phyloP scores from a whole-genome alignment of 2,329 filamentous ascomycete genomes.

The Fusarium piperis region DNA sequence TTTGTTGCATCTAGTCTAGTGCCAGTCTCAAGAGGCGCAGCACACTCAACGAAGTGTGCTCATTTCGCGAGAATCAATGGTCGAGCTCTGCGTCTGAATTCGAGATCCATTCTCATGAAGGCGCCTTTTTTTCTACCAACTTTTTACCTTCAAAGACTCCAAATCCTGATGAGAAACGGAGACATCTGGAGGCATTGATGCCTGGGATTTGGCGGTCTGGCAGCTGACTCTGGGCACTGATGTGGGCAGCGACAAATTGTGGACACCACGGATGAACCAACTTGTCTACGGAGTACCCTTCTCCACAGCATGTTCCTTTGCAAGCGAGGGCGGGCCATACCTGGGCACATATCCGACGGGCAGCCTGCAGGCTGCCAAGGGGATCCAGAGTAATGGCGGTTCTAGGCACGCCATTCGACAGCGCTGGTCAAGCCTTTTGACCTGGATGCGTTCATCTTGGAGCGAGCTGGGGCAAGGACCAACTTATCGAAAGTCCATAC shows the following conservation, averaged over 20 bases:
- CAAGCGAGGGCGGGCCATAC: background rate
- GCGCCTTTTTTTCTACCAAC: background rate
- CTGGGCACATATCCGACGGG: background rate
- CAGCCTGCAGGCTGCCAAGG: background rate
- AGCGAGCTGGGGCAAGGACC: background rate
- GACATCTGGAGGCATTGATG: background rate
- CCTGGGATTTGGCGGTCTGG: background rate
- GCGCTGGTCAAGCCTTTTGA: background rate
- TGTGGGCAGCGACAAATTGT: background rate
- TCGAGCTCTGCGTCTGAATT: background rate
- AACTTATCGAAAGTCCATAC: background rate
- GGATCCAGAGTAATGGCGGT: background rate
- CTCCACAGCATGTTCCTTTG: background rate
- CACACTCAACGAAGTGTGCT: background rate
- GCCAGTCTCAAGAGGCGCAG: background rate
- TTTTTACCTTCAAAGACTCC: background rate
- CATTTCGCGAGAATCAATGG: background rate
- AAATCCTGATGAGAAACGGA: background rate
- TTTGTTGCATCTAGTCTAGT: conserved; percentile 3
- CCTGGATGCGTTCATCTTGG: background rate
- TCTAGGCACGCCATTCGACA: background rate
- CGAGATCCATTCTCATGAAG: background rate
- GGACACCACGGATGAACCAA: background rate
- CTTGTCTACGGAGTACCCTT: background rate
- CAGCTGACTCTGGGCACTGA: background rate